Base-by-base conservation (phyloP, 1,139 yeast genomes). In the Zygosaccharomyces pseudobailii region DNA sequence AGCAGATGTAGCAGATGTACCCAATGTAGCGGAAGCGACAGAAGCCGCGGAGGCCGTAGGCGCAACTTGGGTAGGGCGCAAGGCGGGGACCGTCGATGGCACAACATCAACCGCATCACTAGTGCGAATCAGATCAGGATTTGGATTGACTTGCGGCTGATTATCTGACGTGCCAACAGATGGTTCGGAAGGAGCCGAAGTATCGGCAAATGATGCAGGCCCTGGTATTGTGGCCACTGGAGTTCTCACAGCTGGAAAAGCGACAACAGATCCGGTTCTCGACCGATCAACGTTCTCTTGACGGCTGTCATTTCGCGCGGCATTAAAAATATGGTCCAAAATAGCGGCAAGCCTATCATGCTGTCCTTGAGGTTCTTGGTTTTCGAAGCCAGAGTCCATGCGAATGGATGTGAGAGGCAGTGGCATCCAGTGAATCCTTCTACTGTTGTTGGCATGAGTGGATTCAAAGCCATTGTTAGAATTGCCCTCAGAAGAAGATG, bases 371-470 rank as follows among this genome's bases (percentile, higher is more conserved):
- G 33, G 39, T 27, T 36, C 34, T 13, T 36, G 36, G 28, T 31
- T 32, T n/a, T 25, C 45, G 6, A 24, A 36, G 20, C 37, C 36
- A 9, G 42, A 20, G 19, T 27, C 42, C 43, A 40, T 33, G 13
- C 45, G 48, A 13, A 48, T 38, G 10, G 48, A 45, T 3, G 57
- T 52, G 7, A 52, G 43, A 20, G 57, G 57, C 4, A 54, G 40
- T 5, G 55, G 55, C 37, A 54, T 48, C 57, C 57, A 54, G 17
- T 45, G 52, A 21, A 51, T 47, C 36, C 55, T 51, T 32, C 47
- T 48, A 5, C 44, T 25, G 8, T 37, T 43, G 17, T 27, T 32
- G 8, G 41, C 41, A 9, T 32, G 33, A 10, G 23, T 27, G 19
- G 21, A 10, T 31, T 42, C 43, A 13, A 20, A 13, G 25, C 22